Conservation (phyloP, 257 asterid genomes). For the Solanum lycopersicoides region DNA sequence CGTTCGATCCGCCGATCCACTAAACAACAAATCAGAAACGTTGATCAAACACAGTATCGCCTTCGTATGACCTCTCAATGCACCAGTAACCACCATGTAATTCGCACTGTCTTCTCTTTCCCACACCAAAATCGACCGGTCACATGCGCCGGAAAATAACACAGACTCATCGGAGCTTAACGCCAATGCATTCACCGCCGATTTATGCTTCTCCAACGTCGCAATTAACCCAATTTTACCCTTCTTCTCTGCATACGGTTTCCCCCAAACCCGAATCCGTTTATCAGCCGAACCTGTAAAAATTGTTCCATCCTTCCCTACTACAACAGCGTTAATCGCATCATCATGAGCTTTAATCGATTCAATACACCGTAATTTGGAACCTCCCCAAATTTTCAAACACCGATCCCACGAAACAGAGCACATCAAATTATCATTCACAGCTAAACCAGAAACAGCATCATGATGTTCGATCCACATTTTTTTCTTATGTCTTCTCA, state of each 20-base stretch:
- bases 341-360: constrained; percentile 78
- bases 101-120: constrained; percentile 72
- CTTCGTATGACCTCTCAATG: constrained; percentile 61
- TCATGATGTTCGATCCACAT: constrained; percentile 80
- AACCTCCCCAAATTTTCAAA: constrained; percentile 50
- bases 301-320: constrained; percentile 33
- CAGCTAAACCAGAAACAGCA: constrained; percentile 53
- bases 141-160: constrained; percentile 75
- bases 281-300: constrained; percentile 84
- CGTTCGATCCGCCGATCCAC: constrained; percentile 89
- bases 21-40: constrained; percentile 44
- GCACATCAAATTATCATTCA: not conserved
- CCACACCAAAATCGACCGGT: constrained; percentile 90
- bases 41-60: constrained; percentile 58
- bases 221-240: constrained; percentile 21
- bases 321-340: constrained; percentile 60
- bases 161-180: constrained; percentile 50
- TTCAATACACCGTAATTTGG: constrained; percentile 26
- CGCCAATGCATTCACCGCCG: constrained; percentile 71
- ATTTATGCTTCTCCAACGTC: constrained; percentile 65
- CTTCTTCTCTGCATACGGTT: constrained; percentile 15
- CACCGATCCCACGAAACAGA: constrained; percentile 78
- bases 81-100: constrained; percentile 76
- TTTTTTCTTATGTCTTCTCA: constrained; percentile 54
- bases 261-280: constrained; percentile 63